Evolutionary conservation across 495 filamentous ascomycete species (phyloP).

Genomic region (Jackrogersella multiformis): DNA sequence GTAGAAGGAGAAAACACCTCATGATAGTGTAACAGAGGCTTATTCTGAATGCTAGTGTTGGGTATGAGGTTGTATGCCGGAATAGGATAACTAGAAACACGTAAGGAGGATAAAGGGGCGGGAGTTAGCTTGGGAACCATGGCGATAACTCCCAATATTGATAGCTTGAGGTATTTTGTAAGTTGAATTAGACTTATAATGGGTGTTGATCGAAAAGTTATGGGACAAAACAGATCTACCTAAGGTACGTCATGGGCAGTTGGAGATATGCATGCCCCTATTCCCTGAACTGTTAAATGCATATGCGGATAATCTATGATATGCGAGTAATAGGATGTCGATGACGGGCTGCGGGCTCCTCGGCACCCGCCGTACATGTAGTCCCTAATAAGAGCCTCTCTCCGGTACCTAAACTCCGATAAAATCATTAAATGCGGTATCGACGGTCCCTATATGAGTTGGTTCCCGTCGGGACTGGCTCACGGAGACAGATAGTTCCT

Average conservation of each 20-base stretch:
- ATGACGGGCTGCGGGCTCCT: neutral
- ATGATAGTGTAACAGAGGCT: slow-evolving; percentile 65
- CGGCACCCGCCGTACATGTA: slow-evolving; percentile 7
- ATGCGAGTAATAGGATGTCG: neutral
- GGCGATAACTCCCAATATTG: no score
- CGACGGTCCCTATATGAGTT: no score
- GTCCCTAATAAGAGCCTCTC: neutral
- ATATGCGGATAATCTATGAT: neutral
- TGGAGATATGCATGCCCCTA: no score
- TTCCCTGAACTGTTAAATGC: no score
- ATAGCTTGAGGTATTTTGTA: no score
- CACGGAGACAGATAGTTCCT: neutral
- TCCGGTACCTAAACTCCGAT: neutral
- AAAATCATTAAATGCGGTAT: no score
- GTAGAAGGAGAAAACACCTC: slow-evolving; percentile 21
- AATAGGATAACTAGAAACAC: slow-evolving; percentile 66
- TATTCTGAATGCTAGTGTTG: slow-evolving; percentile 71
- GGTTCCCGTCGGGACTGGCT: neutral
- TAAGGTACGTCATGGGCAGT: no score
- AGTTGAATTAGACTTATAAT: neutral
- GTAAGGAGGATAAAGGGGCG: slow-evolving; percentile 58
- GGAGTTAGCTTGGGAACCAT: slow-evolving; percentile 52
- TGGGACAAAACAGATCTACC: no score
- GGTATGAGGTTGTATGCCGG: slow-evolving; percentile 65
- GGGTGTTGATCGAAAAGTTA: no score